A percentile compares a stretch with the other conserved stretches of the same genome.
Conservation (phyloP, 495 filamentous ascomycete genomes). For the Neurospora pannonica region DNA sequence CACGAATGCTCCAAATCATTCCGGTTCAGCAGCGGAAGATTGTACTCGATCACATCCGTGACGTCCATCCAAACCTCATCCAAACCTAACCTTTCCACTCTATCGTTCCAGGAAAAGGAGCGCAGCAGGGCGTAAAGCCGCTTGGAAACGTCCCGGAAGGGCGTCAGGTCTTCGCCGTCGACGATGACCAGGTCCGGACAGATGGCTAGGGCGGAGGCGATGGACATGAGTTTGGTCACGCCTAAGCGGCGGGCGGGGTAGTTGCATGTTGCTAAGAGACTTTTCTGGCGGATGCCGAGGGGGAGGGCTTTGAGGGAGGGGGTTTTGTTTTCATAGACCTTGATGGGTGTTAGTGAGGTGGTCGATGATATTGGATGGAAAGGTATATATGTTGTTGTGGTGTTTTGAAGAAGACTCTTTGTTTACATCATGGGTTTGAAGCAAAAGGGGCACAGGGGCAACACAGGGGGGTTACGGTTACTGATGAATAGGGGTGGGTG, state of each 20-base stretch:
- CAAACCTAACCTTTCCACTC: conserved; percentile 72
- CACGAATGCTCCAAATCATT: conserved; percentile 58
- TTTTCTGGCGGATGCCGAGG: conserved; percentile 59
- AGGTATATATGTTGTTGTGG: background rate
- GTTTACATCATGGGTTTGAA: background rate
- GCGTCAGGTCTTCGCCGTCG: conserved; percentile 77
- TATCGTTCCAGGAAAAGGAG: conserved; percentile 61
- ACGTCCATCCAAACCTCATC: conserved; percentile 75
- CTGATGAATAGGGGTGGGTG: background rate
- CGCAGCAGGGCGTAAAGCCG: conserved; percentile 61
- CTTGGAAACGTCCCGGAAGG: conserved; percentile 80
- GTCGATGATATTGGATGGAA: background rate
- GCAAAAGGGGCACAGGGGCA: background rate
- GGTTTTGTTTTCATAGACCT: conserved; percentile 62
- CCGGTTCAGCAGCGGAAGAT: conserved; percentile 57
- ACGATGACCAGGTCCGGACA: conserved; percentile 81
- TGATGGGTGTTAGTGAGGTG: background rate
- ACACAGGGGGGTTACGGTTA: background rate
- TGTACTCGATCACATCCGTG: conserved; percentile 77
- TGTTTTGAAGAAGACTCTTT: background rate
- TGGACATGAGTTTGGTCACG: conserved; percentile 72
- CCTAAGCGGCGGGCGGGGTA: conserved; percentile 74
- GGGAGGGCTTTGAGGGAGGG: conserved; percentile 63
- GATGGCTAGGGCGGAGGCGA: conserved; percentile 67
- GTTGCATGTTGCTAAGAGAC: conserved; percentile 91